Evolutionary conservation across 371 early-diverging fungal genomes (phyloP).

Genomic region (Capillidium heterosporum): DNA sequence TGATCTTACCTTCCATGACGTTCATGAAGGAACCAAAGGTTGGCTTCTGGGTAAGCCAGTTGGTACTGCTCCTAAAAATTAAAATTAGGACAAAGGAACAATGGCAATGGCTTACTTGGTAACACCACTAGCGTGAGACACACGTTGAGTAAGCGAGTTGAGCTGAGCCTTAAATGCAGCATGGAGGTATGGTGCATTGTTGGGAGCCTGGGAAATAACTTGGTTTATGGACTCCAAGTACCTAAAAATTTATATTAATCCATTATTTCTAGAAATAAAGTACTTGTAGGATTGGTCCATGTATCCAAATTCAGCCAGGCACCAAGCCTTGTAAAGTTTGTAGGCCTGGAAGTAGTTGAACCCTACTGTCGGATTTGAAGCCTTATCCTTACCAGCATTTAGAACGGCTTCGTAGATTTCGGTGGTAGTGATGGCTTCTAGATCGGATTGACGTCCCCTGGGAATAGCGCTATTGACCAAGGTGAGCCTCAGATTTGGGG

Average conservation of each 20-base stretch:
- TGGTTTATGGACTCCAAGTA: slow-evolving; percentile 60
- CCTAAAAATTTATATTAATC: slow-evolving; percentile 8
- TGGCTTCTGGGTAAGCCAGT: slow-evolving; percentile 30
- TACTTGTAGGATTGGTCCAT: slow-evolving; percentile 43
- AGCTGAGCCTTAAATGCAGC: slow-evolving; percentile 38
- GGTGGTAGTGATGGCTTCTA: slow-evolving; percentile 36
- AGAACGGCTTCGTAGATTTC: slow-evolving; percentile 69
- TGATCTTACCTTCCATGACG: slow-evolving; percentile 46
- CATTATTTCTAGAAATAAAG: neutral
- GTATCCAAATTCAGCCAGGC: slow-evolving; percentile 60
- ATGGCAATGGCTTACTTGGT: slow-evolving; percentile 15
- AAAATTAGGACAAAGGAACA: neutral
- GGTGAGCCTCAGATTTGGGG: slow-evolving; percentile 30
- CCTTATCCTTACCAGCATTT: slow-evolving; percentile 25
- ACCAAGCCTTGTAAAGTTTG: slow-evolving; percentile 65
- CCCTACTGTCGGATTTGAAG: slow-evolving; percentile 15
- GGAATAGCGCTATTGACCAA: slow-evolving; percentile 27
- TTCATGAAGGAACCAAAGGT: slow-evolving; percentile 43
- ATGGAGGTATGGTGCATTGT: slow-evolving; percentile 61
- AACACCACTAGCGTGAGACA: slow-evolving; percentile 18
- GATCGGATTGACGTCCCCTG: slow-evolving; percentile 16
- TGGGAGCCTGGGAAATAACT: slow-evolving; percentile 45
- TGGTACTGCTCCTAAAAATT: neutral
- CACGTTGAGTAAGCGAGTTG: slow-evolving; percentile 23
- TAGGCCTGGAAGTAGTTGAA: slow-evolving; percentile 79